phyloP scores from a whole-genome alignment of 1,284 basidiomycete genomes.

The Puccinia sorghi region DNA sequence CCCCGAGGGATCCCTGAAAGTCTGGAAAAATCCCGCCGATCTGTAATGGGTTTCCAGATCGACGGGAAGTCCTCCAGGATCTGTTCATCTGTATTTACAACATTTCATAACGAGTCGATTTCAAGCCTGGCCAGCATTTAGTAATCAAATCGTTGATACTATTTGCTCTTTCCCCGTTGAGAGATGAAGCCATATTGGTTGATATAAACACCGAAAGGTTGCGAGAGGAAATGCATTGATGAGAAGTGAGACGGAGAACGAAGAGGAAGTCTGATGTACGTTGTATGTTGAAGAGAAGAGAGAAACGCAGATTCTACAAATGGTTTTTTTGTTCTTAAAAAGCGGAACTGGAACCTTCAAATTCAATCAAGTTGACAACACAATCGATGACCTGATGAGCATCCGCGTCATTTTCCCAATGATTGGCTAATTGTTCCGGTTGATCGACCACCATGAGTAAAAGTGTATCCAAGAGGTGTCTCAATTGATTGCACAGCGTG shows the following conservation, averaged over 20 bases:
- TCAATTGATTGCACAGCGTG: conserved; percentile 82
- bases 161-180: too few relatives aligned
- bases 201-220: background rate
- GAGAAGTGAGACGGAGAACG: background rate
- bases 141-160: too few relatives aligned
- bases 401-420: conserved; percentile 7
- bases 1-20: too few relatives aligned
- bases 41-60: too few relatives aligned
- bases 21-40: too few relatives aligned
- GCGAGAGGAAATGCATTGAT: background rate
- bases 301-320: background rate
- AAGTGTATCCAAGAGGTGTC: conserved; percentile 56
- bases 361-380: conserved; percentile 43
- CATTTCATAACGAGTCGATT: too few relatives aligned
- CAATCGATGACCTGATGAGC: conserved; percentile 22
- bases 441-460: conserved; percentile 30
- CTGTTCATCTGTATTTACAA: too few relatives aligned
- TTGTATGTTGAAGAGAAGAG: background rate
- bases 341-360: conserved; percentile 4
- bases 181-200: background rate
- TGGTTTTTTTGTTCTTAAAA: background rate
- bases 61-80: too few relatives aligned
- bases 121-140: too few relatives aligned
- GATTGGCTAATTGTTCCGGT: conserved; percentile 14
- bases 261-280: background rate